A percentile compares a stretch with the other conserved stretches of the same genome.
Evolutionary conservation across 2,329 filamentous ascomycete species (phyloP).

Genomic region (Scedosporium apiospermum): DNA sequence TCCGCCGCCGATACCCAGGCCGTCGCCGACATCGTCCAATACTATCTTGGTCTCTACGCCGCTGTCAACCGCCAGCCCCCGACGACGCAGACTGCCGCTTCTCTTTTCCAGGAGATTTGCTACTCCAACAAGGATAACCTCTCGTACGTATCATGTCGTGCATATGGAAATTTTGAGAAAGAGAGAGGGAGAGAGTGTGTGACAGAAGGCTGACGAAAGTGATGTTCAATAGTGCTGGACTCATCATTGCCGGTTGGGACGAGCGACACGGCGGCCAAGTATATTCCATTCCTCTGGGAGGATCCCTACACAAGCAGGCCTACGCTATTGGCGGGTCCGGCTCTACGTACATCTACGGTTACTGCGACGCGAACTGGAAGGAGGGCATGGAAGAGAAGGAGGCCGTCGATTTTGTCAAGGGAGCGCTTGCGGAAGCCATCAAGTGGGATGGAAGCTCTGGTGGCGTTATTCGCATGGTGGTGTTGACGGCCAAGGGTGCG

Average conservation of each 20-base stretch:
- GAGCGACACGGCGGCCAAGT: slow-evolving; percentile 91
- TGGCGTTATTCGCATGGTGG: slow-evolving; percentile 96
- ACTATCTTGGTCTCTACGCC: slow-evolving; percentile 87
- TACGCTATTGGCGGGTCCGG: slow-evolving; percentile 95
- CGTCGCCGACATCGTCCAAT: slow-evolving; percentile 95
- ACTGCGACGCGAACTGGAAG: slow-evolving; percentile 92
- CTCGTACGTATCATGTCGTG: slow-evolving; percentile 35
- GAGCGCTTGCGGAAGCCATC: slow-evolving; percentile 84
- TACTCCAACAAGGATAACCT: slow-evolving; percentile 94
- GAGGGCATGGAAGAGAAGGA: slow-evolving; percentile 91
- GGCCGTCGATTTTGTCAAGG: slow-evolving; percentile 88
- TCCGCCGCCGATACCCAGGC: slow-evolving; percentile 97
- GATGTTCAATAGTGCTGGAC: slow-evolving; percentile 58
- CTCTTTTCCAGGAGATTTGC: slow-evolving; percentile 96
- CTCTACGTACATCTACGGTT: slow-evolving; percentile 98
- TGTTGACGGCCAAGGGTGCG: slow-evolving; percentile 81
- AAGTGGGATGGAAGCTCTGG: slow-evolving; percentile 99
- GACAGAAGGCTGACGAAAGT: slow-evolving; percentile 10
- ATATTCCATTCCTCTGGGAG: slow-evolving; percentile 92
- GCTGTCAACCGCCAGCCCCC: slow-evolving; percentile 83
- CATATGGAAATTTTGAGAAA: background rate
- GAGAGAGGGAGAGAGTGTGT: no score
- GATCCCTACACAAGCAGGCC: slow-evolving; percentile 92
- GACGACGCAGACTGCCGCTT: slow-evolving; percentile 88
- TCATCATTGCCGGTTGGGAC: slow-evolving; percentile 98